Evolutionary conservation across 2,329 filamentous ascomycete species (phyloP), one percentile per base, ranked within the genome.

Genomic region (Curvularia sp.): DNA sequence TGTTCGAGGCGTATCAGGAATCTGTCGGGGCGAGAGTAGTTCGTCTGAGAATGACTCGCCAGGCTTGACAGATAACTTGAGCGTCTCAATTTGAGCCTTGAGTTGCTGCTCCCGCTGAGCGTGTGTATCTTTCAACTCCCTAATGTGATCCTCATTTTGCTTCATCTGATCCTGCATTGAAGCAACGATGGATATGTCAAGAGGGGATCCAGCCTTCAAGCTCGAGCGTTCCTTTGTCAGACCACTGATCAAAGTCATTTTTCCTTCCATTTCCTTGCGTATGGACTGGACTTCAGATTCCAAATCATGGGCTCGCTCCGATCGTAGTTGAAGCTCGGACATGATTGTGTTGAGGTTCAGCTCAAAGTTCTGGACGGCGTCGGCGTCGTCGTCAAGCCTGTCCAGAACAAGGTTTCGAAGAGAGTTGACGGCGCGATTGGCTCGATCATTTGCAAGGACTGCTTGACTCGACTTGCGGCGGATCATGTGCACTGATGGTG

Each of bases 221-320:
- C 93, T 97, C 3, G 92, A 94, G 58, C 96, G 85, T 78, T 99
- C 96, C 53, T 95, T 89, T 3, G 95, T 96, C 63, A 99, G 83
- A 6, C 95, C 95, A 30, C 92, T 92, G 68, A 99, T 98, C 73
- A 99, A 93, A 30, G 92, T 91, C 83, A 94, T 93, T 85, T 99
- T 99, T 62, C 86, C 89, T 74, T 99, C 95, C 89, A 98, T 96
- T 77, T 99, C 95, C 81, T 93, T 97, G 81, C 92, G 95, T 22
- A 93, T 87, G 4, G 87, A 88, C 26, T 88, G 83, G 56, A 97
- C 86, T 67, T 97, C 94, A 5, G 88, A 88, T 77, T 99, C 95
- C 13, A 99, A 83, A 69, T 93, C 89, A 72, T 96, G 91, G 53
- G 97, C 93, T 28, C 93, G 88, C 75, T 98, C 93, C 39, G 93